A percentile compares a stretch with the other conserved stretches of the same genome.
These are phyloP conservation scores for Bacidia rubella DNA, from an alignment of 495 filamentous ascomycete genomes.

Conservation along the genomic window DNA sequence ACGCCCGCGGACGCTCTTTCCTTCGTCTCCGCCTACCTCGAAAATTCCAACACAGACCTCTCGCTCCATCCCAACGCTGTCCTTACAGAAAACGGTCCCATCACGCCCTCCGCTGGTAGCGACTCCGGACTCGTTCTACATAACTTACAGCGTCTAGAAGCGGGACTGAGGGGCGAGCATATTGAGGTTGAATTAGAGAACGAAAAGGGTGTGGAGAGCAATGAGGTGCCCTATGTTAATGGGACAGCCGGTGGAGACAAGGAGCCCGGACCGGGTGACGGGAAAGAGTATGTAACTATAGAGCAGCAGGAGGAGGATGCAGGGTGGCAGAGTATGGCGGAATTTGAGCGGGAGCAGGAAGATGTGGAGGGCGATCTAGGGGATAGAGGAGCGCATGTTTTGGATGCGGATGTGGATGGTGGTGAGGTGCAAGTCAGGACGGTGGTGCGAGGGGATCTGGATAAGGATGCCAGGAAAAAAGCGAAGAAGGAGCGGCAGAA, in stretches of 20 bases:
- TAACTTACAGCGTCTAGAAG: conserved; percentile 52
- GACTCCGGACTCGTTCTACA: conserved; percentile 45
- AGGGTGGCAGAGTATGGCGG: conserved; percentile 39
- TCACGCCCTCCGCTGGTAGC: conserved; percentile 38
- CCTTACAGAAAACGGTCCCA: conserved; percentile 46
- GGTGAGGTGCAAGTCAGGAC: no score
- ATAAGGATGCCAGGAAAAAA: conserved; percentile 37
- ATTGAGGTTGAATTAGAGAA: conserved; percentile 35
- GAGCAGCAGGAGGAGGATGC: conserved; percentile 16
- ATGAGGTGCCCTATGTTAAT: conserved; percentile 16
- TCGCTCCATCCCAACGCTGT: conserved; percentile 53
- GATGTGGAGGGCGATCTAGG: conserved; percentile 29
- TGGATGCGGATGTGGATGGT: conserved; percentile 4
- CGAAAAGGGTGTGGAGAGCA: conserved; percentile 27
- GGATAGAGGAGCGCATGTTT: conserved; percentile 14
- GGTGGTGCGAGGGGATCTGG: no score
- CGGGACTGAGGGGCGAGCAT: conserved; percentile 46
- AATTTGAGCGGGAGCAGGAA: conserved; percentile 34
- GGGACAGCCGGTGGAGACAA: conserved; percentile 12
- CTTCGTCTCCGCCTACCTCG: conserved; percentile 46
- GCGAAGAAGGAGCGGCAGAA: conserved; percentile 42
- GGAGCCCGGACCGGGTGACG: conserved; percentile 6
- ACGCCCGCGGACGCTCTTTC: conserved; percentile 38
- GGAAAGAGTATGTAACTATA: conserved; percentile 9
- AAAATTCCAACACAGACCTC: conserved; percentile 37